Base-by-base conservation (phyloP, 768 basidiomycete genomes). In the Neoboletus brunneissimus region DNA sequence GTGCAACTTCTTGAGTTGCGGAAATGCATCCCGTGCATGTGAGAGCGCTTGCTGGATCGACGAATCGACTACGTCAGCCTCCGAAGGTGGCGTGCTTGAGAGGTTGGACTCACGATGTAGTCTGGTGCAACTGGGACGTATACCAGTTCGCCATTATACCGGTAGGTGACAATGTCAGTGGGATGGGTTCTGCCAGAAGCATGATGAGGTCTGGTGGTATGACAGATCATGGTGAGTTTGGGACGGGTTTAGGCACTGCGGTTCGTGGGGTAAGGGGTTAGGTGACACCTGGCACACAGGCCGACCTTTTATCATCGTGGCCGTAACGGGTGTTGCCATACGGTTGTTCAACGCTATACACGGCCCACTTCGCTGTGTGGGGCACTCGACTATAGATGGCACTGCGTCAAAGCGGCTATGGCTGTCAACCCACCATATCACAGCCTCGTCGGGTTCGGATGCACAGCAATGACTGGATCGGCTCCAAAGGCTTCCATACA, bases 151-250 rank as follows among this genome's bases (percentile, higher is more conserved):
- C 70, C 64, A 0, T 73, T 64, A 6, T 71, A 69, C 27, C 80
- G 77, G 55, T 84, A 84, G 18, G 79, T 83, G 55, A 85, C 67
- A 51, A 84, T 73, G 38, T 83, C 80, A 6, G 51, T 35, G 4
- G 44, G 20, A n/a, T n/a, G n/a, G 1, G 16, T 18, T 10, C 25
- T 31, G n/a, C 42, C 31, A 13, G 54, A 9, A 2, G 54, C 6
- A 2, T 31, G 6, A 1, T 9, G 42, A n/a, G 32, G 0, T 45
- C 40, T 66, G 12, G 48, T 5, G 2, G 44, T n/a, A n/a, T 44
- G 48, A 29, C 29, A 41, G 23, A 38, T 35, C 63, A 57, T 57
- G 16, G 18, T 12, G 27, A 35, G 3, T 7, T 22, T 2, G 37
- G 13, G 32, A 35, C 0, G 35, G n/a, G 18, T 12, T 11, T 25